Evolutionary conservation across 306 rosid species (phyloP).

Genomic region (Cucurbita moschata): DNA sequence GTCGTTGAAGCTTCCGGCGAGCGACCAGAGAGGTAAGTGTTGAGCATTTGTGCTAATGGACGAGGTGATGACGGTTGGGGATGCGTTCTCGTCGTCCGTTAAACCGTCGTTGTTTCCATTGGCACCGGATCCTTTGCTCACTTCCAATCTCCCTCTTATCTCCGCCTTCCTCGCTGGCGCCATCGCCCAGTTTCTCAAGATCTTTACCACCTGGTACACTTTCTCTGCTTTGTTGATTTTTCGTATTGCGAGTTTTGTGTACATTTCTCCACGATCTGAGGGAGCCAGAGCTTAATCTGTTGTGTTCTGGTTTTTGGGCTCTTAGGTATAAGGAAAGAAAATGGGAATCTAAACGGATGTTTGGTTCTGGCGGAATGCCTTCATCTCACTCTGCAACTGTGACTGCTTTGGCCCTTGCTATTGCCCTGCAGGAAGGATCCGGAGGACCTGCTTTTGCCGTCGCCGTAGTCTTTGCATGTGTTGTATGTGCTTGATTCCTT

Average conservation of each 20-base stretch:
- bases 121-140: conserved; percentile 8
- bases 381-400: conserved; percentile 89
- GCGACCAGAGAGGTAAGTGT: background rate
- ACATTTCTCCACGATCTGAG: background rate
- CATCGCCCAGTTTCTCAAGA: conserved; percentile 80
- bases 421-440: conserved; percentile 60
- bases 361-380: conserved; percentile 88
- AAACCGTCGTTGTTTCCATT: background rate
- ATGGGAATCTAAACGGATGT: conserved; percentile 82
- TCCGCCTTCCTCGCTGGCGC: conserved; percentile 60
- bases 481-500: conserved; percentile 36
- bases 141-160: conserved; percentile 45
- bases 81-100: conserved; percentile 25
- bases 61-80: conserved; percentile 43
- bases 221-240: background rate
- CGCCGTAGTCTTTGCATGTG: conserved; percentile 60
- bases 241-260: background rate
- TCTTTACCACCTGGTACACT: conserved; percentile 83
- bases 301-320: conserved; percentile 21
- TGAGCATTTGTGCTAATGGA: conserved; percentile 14
- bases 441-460: conserved; percentile 64
- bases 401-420: conserved; percentile 55
- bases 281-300: conserved; percentile 14
- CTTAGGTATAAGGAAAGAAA: conserved; percentile 76
- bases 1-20: background rate